These are phyloP conservation scores for Candida gigantensis DNA, from an alignment of 1,139 yeast genomes.

Conservation along the genomic window DNA sequence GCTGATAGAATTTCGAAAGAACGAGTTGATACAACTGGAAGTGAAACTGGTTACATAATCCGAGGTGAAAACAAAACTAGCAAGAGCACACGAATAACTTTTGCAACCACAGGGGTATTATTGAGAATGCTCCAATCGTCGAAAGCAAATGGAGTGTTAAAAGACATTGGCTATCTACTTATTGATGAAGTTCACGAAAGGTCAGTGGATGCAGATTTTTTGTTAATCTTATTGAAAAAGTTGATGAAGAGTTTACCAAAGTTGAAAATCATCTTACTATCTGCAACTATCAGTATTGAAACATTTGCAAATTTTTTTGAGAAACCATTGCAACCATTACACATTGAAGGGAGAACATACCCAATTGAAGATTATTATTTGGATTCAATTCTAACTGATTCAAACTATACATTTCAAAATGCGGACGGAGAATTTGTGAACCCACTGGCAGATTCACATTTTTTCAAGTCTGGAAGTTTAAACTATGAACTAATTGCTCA, in stretches of 20 bases:
- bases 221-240: constrained; percentile 73
- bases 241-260: constrained; percentile 49
- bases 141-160: constrained; percentile 29
- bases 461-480: constrained; percentile 63
- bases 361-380: constrained; percentile 80
- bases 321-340: constrained; percentile 53
- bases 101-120: constrained; percentile 91
- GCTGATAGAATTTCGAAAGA: constrained; percentile 93
- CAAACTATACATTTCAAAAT: constrained; percentile 54
- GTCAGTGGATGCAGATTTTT: constrained; percentile 85
- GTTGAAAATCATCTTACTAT: constrained; percentile 79
- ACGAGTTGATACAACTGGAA: constrained; percentile 66
- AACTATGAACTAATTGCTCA: constrained; percentile 71
- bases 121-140: constrained; percentile 75
- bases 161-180: constrained; percentile 68
- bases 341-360: constrained; percentile 90
- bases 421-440: constrained; percentile 43
- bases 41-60: constrained; percentile 84
- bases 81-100: constrained; percentile 65
- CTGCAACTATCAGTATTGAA: constrained; percentile 86
- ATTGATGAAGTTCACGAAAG: constrained; percentile 97
- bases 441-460: constrained; percentile 65
- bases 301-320: constrained; percentile 66
- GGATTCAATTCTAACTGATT: constrained; percentile 57
- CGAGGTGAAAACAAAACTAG: constrained; percentile 82